Conservation (phyloP, 768 basidiomycete species). For the Favolaschia claudopus region DNA sequence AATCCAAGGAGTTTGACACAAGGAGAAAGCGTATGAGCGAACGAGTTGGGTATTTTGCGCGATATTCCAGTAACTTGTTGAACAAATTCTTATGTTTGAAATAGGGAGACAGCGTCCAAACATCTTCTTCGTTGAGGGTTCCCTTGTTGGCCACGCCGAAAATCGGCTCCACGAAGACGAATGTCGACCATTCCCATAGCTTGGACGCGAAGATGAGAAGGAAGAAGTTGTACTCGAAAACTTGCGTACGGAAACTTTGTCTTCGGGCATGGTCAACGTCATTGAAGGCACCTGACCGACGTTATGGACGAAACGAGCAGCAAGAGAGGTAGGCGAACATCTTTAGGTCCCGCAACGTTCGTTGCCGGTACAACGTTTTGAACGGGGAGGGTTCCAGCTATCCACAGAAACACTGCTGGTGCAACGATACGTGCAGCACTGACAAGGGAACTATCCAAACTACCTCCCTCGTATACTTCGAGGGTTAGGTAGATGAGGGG, state of each 20-base stretch:
- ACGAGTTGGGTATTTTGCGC: conserved; percentile 58
- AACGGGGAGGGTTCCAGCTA: conserved; percentile 67
- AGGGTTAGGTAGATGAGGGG: conserved; percentile 47
- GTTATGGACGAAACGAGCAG: conserved; percentile 11
- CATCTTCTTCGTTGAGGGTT: conserved; percentile 58
- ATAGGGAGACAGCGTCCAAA: conserved; percentile 73
- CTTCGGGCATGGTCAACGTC: conserved; percentile 65
- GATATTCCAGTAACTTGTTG: conserved; percentile 65
- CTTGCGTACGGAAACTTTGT: conserved; percentile 50
- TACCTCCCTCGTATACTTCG: conserved; percentile 29
- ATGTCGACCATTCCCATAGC: conserved; percentile 71
- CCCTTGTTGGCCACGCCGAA: conserved; percentile 57
- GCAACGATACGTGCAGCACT: conserved; percentile 41
- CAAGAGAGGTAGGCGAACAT: conserved; percentile 45
- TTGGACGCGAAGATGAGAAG: conserved; percentile 8
- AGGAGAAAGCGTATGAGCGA: conserved; percentile 69
- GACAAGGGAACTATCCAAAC: conserved; percentile 27
- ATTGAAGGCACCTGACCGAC: conserved; percentile 55
- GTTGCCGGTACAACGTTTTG: conserved; percentile 49
- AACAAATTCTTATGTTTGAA: conserved; percentile 75
- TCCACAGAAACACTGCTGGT: conserved; percentile 50
- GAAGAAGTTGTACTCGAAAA: background rate
- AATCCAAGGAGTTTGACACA: conserved; percentile 71
- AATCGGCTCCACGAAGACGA: conserved; percentile 71
- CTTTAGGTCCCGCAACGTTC: conserved; percentile 56